Conservation (phyloP, 768 basidiomycete genomes). For the Rossbeevera mucosa region DNA sequence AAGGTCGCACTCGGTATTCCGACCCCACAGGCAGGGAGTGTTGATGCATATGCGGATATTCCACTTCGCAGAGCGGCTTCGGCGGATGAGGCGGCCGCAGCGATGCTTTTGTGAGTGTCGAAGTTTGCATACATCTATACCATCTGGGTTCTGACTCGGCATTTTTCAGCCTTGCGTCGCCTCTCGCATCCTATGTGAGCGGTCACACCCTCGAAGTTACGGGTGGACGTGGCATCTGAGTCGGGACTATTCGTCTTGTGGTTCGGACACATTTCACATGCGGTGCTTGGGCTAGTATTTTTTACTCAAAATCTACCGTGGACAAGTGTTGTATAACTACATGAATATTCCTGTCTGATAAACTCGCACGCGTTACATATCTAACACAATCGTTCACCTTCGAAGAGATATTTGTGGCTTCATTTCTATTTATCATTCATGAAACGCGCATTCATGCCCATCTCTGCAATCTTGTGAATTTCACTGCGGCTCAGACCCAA, state of each 20-base stretch:
- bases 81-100: constrained; percentile 72
- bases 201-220: constrained; percentile 85
- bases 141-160: constrained; percentile 4
- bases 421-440: background rate
- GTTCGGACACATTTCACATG: background rate
- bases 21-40: constrained; percentile 40
- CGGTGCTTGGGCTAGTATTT: background rate
- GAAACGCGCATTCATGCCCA: constrained; percentile 48
- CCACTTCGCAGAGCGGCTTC: constrained; percentile 67
- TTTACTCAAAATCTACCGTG: background rate
- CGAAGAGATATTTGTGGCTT: too few species aligned
- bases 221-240: constrained; percentile 70
- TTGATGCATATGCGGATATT: constrained; percentile 42
- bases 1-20: constrained; percentile 82
- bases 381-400: background rate
- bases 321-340: background rate
- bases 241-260: background rate
- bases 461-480: constrained; percentile 51
- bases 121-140: background rate
- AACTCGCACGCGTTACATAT: background rate
- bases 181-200: constrained; percentile 72
- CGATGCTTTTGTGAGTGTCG: constrained; percentile 66
- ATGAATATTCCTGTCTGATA: too few species aligned
- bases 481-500: constrained; percentile 61
- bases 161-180: constrained; percentile 60